phyloP scores from a whole-genome alignment of 2,329 filamentous ascomycete genomes.

The Aureobasidium sp. region DNA sequence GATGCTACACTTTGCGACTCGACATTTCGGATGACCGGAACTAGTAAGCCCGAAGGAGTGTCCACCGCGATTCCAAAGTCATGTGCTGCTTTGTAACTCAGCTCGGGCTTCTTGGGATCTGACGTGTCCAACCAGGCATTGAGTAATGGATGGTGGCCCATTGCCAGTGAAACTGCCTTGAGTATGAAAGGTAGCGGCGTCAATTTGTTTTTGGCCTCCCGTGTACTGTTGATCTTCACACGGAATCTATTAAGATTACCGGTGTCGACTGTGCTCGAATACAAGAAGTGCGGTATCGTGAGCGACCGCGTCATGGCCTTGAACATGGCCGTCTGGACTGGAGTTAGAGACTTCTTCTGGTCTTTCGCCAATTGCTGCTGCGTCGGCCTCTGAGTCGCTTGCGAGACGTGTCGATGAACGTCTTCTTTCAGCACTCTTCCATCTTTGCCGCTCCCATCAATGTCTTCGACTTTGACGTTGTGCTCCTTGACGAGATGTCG shows the following conservation, averaged over 20 bases:
- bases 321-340: conserved; percentile 88
- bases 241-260: conserved; percentile 65
- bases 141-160: conserved; percentile 73
- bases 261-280: conserved; percentile 82
- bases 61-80: conserved; percentile 97
- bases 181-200: conserved; percentile 92
- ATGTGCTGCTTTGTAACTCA: conserved; percentile 74
- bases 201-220: conserved; percentile 48
- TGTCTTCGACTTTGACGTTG: conserved; percentile 65
- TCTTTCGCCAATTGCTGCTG: conserved; percentile 44
- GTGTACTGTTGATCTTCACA: conserved; percentile 58
- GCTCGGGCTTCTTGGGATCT: conserved; percentile 56
- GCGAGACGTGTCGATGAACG: conserved; percentile 45
- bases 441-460: conserved; percentile 80
- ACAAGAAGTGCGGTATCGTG: conserved; percentile 88
- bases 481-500: conserved; percentile 77
- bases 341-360: conserved; percentile 59
- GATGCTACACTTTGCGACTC: conserved; percentile 64
- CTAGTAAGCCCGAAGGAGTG: conserved; percentile 76
- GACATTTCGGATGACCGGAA: conserved; percentile 85
- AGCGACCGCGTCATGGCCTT: conserved; percentile 92
- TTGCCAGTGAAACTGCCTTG: conserved; percentile 82
- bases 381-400: conserved; percentile 20
- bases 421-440: conserved; percentile 91
- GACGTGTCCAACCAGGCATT: conserved; percentile 72